phyloP scores from a whole-genome alignment of 176 grass and related monocot genomes.

The Oropetium thomaeum region DNA sequence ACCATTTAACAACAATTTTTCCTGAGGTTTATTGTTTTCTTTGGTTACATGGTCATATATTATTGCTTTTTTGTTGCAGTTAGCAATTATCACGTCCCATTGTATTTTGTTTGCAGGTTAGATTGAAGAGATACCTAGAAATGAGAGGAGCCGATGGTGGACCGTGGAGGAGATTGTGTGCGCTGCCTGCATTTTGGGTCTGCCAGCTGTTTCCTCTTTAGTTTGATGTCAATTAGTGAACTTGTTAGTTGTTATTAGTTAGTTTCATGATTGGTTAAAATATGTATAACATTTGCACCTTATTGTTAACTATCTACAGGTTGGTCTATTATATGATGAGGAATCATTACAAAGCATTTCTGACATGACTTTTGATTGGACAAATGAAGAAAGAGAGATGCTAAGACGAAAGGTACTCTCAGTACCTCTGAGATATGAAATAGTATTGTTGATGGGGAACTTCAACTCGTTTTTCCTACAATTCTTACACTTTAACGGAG shows the following conservation, averaged over 20 bases:
- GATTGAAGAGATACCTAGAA: slow-evolving; percentile 96
- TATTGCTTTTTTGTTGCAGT: neutral
- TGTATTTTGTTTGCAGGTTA: slow-evolving; percentile 62
- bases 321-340: slow-evolving; percentile 88
- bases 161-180: slow-evolving; percentile 96
- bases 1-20: slow-evolving; percentile 99
- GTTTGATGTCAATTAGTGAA: neutral
- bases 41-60: neutral
- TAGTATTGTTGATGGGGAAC: neutral
- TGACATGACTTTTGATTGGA: slow-evolving; percentile 94
- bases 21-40: slow-evolving; percentile 65
- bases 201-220: neutral
- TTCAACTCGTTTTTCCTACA: neutral
- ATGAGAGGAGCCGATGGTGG: slow-evolving; percentile 99
- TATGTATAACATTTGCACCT: neutral
- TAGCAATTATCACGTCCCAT: slow-evolving; percentile 13
- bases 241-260: neutral
- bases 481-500: neutral
- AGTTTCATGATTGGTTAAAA: neutral
- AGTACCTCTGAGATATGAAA: neutral
- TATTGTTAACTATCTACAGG: slow-evolving; percentile 42
- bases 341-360: slow-evolving; percentile 78
- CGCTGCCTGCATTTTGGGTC: slow-evolving; percentile 98
- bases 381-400: slow-evolving; percentile 90
- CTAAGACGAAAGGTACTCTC: slow-evolving; percentile 64